phyloP scores from a whole-genome alignment of 768 basidiomycete genomes.

The button mushroom (Agaricus bisporus) region DNA sequence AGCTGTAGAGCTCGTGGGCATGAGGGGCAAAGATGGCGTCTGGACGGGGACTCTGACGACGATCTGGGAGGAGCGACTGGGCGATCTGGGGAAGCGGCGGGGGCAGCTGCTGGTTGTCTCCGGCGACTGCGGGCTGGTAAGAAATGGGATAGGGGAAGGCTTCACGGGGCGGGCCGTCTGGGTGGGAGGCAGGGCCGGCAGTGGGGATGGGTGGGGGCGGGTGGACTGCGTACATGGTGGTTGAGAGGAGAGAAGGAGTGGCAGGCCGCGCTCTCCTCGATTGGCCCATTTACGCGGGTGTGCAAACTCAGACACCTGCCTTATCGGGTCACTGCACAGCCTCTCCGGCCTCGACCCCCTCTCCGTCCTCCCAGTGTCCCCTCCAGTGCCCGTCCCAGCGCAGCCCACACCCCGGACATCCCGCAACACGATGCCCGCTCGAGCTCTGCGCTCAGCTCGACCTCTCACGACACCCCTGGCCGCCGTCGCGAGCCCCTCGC shows the following conservation, averaged over 20 bases:
- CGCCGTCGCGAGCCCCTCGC: constrained; percentile 10
- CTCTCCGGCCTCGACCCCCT: constrained; percentile 5
- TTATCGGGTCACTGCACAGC: constrained; percentile 7
- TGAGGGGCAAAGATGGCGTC: constrained; percentile 45
- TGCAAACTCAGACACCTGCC: constrained; percentile 11
- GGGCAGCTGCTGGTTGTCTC: constrained; percentile 15
- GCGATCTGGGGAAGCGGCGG: constrained; percentile 15
- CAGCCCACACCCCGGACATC: background rate
- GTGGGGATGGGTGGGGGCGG: constrained; percentile 37
- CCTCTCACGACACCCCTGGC: background rate
- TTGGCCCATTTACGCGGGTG: constrained; percentile 6
- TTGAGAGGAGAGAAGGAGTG: constrained; percentile 16
- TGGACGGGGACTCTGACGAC: constrained; percentile 29
- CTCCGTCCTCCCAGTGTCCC: background rate
- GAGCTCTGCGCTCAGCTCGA: background rate
- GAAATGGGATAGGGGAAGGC: constrained; percentile 35
- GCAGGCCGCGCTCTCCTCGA: background rate
- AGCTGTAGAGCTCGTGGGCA: constrained; percentile 50
- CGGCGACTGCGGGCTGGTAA: constrained; percentile 18
- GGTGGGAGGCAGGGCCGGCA: constrained; percentile 36
- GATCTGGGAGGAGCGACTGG: constrained; percentile 12
- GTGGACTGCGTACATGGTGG: constrained; percentile 33
- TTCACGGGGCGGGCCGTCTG: constrained; percentile 35
- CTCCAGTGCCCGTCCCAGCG: background rate
- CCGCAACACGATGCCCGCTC: background rate